phyloP scores from a whole-genome alignment of 768 basidiomycete species.

The Hericium rajendrae region DNA sequence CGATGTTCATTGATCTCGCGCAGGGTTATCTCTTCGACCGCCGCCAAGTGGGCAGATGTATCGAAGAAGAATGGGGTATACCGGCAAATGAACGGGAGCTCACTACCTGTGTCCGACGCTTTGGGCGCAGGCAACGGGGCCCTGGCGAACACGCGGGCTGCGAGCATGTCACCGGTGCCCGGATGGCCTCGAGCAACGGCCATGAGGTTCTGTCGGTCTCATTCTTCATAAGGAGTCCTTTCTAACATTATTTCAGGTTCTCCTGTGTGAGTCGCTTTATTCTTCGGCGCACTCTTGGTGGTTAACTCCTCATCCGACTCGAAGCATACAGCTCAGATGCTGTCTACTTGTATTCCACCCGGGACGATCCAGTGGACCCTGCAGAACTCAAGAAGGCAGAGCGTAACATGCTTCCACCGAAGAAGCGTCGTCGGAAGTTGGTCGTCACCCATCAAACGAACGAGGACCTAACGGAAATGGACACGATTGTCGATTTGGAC shows the following conservation, averaged over 20 bases:
- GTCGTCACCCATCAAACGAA: no score
- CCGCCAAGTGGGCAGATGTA: constrained; percentile 51
- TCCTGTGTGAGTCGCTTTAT: constrained; percentile 42
- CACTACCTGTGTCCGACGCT: constrained; percentile 75
- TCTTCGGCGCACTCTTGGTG: not conserved
- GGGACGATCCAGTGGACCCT: constrained; percentile 42
- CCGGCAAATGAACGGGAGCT: constrained; percentile 38
- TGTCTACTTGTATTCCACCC: constrained; percentile 65
- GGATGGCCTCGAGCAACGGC: constrained; percentile 60
- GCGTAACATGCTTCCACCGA: constrained; percentile 11
- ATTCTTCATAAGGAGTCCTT: not conserved
- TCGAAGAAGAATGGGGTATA: constrained; percentile 65
- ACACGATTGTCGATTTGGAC: no score
- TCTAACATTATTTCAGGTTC: constrained; percentile 33
- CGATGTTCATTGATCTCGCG: constrained; percentile 6
- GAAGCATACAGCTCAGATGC: constrained; percentile 67
- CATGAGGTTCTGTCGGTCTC: constrained; percentile 46
- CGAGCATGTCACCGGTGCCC: constrained; percentile 71
- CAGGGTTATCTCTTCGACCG: constrained; percentile 82
- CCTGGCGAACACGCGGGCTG: constrained; percentile 26
- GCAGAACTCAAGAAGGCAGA: constrained; percentile 6
- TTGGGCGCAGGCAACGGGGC: constrained; percentile 41
- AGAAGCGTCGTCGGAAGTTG: not conserved
- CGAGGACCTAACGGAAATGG: no score
- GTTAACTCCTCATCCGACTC: not conserved